A percentile compares a stretch with the other conserved stretches of the same genome.
These are phyloP conservation scores for Nicotiana attenuata DNA, from an alignment of 257 asterid genomes.

Conservation along the genomic window DNA sequence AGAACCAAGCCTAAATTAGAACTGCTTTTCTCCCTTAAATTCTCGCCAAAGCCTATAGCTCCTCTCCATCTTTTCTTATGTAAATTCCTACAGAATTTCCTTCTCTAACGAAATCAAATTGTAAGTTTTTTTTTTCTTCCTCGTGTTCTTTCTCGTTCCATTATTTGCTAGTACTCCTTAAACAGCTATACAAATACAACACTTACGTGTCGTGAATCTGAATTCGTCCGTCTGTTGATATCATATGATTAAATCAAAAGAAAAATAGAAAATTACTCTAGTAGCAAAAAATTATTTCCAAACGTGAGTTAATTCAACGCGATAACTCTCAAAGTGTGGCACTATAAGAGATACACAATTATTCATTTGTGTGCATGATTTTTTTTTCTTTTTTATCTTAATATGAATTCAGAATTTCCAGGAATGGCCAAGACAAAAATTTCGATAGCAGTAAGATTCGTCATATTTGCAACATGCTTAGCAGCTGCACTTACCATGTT, in stretches of 20 bases:
- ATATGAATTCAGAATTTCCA: neutral
- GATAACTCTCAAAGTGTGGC: neutral
- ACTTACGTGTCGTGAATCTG: neutral
- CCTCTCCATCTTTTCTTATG: neutral
- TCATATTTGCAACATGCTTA: neutral
- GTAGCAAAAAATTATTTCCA: no score
- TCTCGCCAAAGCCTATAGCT: neutral
- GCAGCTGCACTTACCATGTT: conserved; percentile 8
- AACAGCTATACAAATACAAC: neutral
- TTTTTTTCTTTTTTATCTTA: neutral
- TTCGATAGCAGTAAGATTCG: neutral
- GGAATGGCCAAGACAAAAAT: conserved; percentile 3
- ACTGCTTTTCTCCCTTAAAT: neutral
- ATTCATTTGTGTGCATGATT: neutral
- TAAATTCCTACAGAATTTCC: no score
- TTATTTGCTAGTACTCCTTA: neutral
- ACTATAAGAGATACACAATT: neutral
- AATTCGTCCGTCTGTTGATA: no score
- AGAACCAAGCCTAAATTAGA: neutral
- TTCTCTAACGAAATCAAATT: neutral
- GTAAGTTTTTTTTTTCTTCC: neutral
- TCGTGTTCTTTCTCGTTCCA: neutral
- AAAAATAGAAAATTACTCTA: neutral
- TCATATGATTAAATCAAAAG: no score
- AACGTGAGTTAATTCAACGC: neutral